phyloP scores from a whole-genome alignment of 257 asterid genomes.

The Solanum paucissectum region DNA sequence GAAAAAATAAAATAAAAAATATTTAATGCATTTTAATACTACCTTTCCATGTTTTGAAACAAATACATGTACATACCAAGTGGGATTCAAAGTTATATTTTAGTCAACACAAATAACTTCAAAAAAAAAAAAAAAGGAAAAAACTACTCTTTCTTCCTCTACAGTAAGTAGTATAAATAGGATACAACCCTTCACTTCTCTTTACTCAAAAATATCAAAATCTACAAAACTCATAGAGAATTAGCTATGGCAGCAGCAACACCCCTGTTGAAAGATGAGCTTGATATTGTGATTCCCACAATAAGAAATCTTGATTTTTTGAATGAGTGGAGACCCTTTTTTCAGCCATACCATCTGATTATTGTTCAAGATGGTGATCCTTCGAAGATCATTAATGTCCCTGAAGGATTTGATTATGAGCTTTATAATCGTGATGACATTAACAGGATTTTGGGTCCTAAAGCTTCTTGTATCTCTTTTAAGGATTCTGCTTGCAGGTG shows the following conservation, averaged over 20 bases:
- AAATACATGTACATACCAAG: background rate
- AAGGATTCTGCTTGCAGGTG: conserved; percentile 78
- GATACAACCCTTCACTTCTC: background rate
- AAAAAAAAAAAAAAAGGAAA: background rate
- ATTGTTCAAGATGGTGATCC: conserved; percentile 84
- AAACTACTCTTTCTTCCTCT: background rate
- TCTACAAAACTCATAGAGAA: background rate
- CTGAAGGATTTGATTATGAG: conserved; percentile 64
- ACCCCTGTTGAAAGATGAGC: conserved; percentile 61
- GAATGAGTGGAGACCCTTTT: conserved; percentile 83
- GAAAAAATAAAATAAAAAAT: no score
- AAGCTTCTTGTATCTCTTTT: conserved; percentile 74
- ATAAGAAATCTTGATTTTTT: conserved; percentile 73
- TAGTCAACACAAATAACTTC: background rate
- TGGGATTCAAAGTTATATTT: background rate
- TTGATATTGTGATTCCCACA: conserved; percentile 69
- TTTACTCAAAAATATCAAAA: background rate
- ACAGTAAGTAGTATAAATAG: background rate
- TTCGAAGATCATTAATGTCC: conserved; percentile 43
- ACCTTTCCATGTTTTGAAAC: background rate
- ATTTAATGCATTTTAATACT: background rate
- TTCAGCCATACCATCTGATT: conserved; percentile 62
- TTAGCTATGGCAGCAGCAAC: conserved; percentile 35
- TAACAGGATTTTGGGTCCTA: conserved; percentile 71
- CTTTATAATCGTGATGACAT: conserved; percentile 69